phyloP scores from a whole-genome alignment of 1,139 yeast species.

The Arxiozyma telluris region DNA sequence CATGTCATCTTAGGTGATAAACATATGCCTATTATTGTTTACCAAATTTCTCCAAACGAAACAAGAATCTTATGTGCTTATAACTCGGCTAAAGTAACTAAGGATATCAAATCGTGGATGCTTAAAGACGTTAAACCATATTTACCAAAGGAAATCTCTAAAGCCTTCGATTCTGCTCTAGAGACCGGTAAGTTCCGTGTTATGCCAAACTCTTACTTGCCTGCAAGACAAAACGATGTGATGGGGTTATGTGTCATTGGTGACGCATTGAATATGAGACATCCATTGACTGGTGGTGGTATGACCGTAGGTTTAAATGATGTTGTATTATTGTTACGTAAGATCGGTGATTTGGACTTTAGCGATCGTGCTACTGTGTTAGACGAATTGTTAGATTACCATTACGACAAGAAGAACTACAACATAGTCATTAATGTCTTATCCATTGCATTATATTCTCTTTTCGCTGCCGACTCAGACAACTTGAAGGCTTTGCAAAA shows the following conservation, averaged over 20 bases:
- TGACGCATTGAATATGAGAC: conserved; percentile 95
- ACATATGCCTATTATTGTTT: conserved; percentile 81
- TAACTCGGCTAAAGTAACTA: conserved; percentile 66
- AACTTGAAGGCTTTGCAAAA: conserved; percentile 62
- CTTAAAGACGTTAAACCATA: conserved; percentile 51
- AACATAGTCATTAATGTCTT: conserved; percentile 84
- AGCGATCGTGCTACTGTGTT: conserved; percentile 47
- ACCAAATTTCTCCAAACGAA: conserved; percentile 75
- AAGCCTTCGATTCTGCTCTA: conserved; percentile 56
- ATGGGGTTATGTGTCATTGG: conserved; percentile 84
- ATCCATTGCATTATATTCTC: conserved; percentile 79
- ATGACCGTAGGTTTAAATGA: conserved; percentile 97
- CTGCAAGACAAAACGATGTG: conserved; percentile 57
- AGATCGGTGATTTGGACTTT: conserved; percentile 45
- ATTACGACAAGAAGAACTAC: conserved; percentile 63
- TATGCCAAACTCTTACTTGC: conserved; percentile 90
- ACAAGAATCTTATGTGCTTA: conserved; percentile 88
- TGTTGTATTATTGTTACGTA: conserved; percentile 53
- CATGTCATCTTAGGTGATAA: conserved; percentile 74
- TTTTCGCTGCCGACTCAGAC: conserved; percentile 77
- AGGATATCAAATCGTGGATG: conserved; percentile 56
- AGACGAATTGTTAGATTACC: conserved; percentile 55
- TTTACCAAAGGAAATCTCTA: conserved; percentile 55
- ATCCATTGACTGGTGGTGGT: conserved; percentile 98
- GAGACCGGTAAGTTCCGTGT: conserved; percentile 50